Evolutionary conservation across 345 rosid genomes (phyloP), one percentile per base, ranked within the genome.

Genomic region (Eucalyptus rudis): DNA sequence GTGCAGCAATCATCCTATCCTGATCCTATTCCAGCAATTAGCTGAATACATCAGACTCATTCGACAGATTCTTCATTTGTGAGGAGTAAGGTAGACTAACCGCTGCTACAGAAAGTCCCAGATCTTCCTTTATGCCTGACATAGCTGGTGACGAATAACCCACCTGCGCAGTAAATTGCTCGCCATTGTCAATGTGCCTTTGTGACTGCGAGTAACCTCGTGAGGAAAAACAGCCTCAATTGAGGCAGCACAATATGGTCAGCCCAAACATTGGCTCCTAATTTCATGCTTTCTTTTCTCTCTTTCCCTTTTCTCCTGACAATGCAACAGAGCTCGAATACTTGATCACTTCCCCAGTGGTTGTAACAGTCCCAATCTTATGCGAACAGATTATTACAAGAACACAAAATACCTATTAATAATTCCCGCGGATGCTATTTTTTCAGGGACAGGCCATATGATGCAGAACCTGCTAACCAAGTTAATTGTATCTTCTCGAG

Each of bases 101-200:
- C 51, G 25, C 76, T 4, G 91, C 91, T 4, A 89, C 49, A 86
- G 94, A 91, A 86, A 94, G 93, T 29, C 86, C 91, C 16, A 94
- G 80, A 36, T 94, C 95, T 54, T 89, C 86, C 89, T 79, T 86
- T 79, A 94, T 92, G 89, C 91, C 95, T 40, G 91, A 87, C 87
- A 92, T 92, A 80, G 90, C 91, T 80, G 91, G 91, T 31, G 95
- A 92, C 54, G 94, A 91, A 88, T 91, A 94, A 62, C 94, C 94
- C 25, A 11, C 52, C 95, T 93, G 88, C 47, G 51, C 83, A 76
- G 83, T 36, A 36, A 36, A 36, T 76, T 76, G 45, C 45, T 36
- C 14, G 3, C 83, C 83, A 76, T 5, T 36, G 81, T 71, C 27
- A 71, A 71, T 7, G 81, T 19, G 45, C 3, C 81, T 71, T 33